A percentile compares a stretch with the other conserved stretches of the same genome.
phyloP scores from a whole-genome alignment of 2,329 filamentous ascomycete species.

The Colletotrichum sp. region DNA sequence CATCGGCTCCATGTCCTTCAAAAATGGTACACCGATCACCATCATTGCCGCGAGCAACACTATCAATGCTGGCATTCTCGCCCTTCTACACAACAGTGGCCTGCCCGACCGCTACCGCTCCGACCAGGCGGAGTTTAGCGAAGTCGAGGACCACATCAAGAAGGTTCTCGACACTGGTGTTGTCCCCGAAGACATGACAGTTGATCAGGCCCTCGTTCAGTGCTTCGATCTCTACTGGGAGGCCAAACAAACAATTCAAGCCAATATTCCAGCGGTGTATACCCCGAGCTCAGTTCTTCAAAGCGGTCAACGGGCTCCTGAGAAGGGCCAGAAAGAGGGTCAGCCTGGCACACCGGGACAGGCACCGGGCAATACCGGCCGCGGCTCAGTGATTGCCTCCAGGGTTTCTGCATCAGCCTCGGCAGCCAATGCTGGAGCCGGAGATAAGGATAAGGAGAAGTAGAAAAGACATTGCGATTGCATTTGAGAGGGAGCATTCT shows the following conservation, averaged over 20 bases:
- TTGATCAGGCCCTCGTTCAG: constrained; percentile 51
- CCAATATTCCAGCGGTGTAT: constrained; percentile 51
- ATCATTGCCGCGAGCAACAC: constrained; percentile 56
- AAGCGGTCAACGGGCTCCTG: not conserved
- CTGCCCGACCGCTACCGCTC: constrained; percentile 56
- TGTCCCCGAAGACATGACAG: constrained; percentile 42
- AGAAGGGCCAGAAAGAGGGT: not conserved
- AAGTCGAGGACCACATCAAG: constrained; percentile 55
- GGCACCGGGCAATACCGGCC: not conserved
- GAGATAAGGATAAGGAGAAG: not conserved
- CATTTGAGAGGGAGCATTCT: not conserved
- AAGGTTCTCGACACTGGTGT: constrained; percentile 53
- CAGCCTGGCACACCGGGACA: not conserved
- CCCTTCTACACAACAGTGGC: constrained; percentile 58
- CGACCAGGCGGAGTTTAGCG: constrained; percentile 53
- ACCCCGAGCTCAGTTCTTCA: constrained; percentile 22
- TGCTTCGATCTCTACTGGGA: constrained; percentile 51
- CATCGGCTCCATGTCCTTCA: constrained; percentile 46
- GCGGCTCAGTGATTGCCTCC: constrained; percentile 9
- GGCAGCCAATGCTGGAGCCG: not conserved
- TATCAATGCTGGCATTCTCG: constrained; percentile 53
- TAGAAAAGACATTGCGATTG: not conserved
- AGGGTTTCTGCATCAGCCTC: not conserved
- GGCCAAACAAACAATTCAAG: constrained; percentile 51
- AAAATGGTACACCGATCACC: constrained; percentile 45